Percentiles rank a stretch among this genome's conserved stretches.
Evolutionary conservation across 345 rosid species (phyloP).

Genomic region (Fremontodendron californicum): DNA sequence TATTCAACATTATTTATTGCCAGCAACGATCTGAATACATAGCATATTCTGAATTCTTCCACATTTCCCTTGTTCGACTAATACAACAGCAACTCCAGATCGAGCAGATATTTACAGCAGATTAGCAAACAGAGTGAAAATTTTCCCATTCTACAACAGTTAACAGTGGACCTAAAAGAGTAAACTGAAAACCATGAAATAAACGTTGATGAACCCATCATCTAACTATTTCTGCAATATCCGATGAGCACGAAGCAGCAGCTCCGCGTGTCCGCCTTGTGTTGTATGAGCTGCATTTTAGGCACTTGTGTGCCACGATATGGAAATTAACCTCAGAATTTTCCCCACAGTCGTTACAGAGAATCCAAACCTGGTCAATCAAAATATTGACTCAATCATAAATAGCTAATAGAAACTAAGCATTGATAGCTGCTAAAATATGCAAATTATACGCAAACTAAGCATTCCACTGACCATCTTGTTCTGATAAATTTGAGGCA

Average conservation of each 20-base stretch:
- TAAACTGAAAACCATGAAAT: neutral
- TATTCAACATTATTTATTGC: neutral
- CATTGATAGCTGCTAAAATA: neutral
- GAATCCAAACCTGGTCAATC: constrained; percentile 53
- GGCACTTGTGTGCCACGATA: constrained; percentile 45
- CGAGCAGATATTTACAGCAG: neutral
- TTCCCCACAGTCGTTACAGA: constrained; percentile 61
- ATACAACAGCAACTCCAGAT: neutral
- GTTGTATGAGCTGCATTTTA: constrained; percentile 54
- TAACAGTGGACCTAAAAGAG: neutral
- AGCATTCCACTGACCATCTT: neutral
- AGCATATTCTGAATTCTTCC: neutral
- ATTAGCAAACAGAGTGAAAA: neutral
- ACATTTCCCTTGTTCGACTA: neutral
- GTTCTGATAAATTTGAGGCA: constrained; percentile 44
- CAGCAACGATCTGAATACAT: neutral
- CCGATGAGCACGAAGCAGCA: constrained; percentile 17
- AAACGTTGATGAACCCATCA: neutral
- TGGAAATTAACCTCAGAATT: constrained; percentile 42
- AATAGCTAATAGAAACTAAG: neutral
- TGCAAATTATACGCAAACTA: constrained; percentile 11
- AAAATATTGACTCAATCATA: neutral
- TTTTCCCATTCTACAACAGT: neutral
- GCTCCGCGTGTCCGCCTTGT: constrained; percentile 41
- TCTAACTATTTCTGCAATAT: neutral